Evolutionary conservation across 441 rosid species (phyloP).

Genomic region (Syzygium malaccense): DNA sequence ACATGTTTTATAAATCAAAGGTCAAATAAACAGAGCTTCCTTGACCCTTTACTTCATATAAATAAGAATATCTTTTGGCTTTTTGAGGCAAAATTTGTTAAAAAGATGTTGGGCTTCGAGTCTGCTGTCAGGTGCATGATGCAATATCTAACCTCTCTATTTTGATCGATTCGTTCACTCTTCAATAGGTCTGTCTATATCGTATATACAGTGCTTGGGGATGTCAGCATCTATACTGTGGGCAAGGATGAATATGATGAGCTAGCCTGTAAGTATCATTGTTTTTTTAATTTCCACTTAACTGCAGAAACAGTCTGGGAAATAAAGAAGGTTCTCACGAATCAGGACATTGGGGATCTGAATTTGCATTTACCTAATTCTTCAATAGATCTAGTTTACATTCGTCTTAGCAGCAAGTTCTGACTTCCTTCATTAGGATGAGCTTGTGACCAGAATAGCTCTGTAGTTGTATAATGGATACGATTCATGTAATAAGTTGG

Average conservation of each 20-base stretch:
- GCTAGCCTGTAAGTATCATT: slow-evolving; percentile 69
- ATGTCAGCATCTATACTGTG: slow-evolving; percentile 78
- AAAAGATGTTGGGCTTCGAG: neutral
- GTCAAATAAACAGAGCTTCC: neutral
- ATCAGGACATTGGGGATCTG: neutral
- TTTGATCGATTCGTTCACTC: neutral
- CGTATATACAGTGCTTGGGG: slow-evolving; percentile 86
- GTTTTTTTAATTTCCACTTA: neutral
- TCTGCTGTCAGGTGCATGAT: neutral
- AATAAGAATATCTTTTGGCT: neutral
- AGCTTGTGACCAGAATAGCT: neutral
- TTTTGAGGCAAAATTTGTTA: neutral
- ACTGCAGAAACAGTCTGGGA: neutral
- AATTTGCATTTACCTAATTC: neutral
- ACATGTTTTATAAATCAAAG: neutral
- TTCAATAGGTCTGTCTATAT: slow-evolving; percentile 78
- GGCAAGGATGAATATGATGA: slow-evolving; percentile 98
- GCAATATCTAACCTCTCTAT: neutral
- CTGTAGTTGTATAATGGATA: neutral
- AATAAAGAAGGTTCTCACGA: neutral
- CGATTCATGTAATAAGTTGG: neutral
- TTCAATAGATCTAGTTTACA: neutral
- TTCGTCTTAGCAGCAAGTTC: neutral
- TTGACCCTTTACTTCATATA: neutral
- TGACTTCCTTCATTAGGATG: neutral